These are phyloP conservation scores for Beta macrorhiza DNA, from an alignment of 179 eudicot species.

Conservation along the genomic window DNA sequence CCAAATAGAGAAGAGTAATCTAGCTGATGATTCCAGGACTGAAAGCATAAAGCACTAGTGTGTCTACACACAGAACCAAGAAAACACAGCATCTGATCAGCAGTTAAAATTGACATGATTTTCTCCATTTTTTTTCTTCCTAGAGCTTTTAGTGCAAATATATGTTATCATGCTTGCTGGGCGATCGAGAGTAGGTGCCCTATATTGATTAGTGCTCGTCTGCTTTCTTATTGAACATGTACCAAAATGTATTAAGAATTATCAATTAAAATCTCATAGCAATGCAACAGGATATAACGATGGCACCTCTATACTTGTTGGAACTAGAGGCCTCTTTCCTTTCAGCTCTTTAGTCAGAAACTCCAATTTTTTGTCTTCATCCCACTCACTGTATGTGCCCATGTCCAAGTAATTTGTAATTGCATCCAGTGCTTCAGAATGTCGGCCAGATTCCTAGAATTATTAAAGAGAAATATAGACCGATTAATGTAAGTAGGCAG, in stretches of 20 bases:
- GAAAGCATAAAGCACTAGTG: background rate
- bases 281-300: background rate
- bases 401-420: slow-evolving; percentile 74
- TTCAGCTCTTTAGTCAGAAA: slow-evolving; percentile 79
- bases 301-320: slow-evolving; percentile 63
- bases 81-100: background rate
- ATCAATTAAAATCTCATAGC: background rate
- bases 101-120: background rate
- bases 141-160: background rate
- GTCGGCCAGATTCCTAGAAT: slow-evolving; percentile 78
- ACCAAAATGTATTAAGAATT: slow-evolving; percentile 5
- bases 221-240: background rate
- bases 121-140: background rate
- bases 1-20: background rate
- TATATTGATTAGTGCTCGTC: background rate
- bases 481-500: background rate
- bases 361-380: slow-evolving; percentile 69
- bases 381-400: slow-evolving; percentile 83
- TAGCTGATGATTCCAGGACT: background rate
- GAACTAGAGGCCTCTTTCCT: slow-evolving; percentile 87
- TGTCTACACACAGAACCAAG: background rate
- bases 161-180: background rate
- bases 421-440: slow-evolving; percentile 79
- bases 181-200: background rate
- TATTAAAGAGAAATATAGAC: slow-evolving; percentile 17